Conservation (phyloP, 192 early-diverging fungal genomes). For the Podila horticola region DNA sequence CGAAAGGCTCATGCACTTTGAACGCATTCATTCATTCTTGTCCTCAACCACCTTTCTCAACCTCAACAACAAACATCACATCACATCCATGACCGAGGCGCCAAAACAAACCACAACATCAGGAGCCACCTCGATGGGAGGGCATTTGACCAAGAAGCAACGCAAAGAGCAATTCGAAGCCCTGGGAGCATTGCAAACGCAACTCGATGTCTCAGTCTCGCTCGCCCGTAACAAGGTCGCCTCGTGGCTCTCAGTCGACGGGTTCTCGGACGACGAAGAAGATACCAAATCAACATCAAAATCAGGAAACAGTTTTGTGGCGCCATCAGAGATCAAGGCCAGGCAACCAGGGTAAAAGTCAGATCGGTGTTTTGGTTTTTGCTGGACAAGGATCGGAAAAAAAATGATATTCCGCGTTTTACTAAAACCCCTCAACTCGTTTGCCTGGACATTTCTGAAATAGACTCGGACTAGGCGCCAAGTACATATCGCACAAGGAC, state of each 20-base stretch:
- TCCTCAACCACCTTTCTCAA: background rate
- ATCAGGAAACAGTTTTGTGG: slow-evolving; percentile 8
- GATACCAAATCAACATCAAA: slow-evolving; percentile 6
- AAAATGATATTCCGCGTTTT: background rate
- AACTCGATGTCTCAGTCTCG: slow-evolving; percentile 62
- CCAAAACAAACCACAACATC: background rate
- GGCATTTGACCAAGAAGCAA: slow-evolving; percentile 48
- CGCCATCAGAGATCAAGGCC: slow-evolving; percentile 15
- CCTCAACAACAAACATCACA: background rate
- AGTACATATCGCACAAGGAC: slow-evolving; percentile 61
- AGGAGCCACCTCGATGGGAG: slow-evolving; percentile 13
- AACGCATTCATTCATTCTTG: background rate
- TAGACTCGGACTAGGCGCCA: slow-evolving; percentile 64
- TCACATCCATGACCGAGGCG: slow-evolving; percentile 1
- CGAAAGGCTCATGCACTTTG: background rate
- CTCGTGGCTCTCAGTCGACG: slow-evolving; percentile 59
- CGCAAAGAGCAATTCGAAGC: slow-evolving; percentile 55
- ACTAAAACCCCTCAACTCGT: too few relatives aligned
- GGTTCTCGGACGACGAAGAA: slow-evolving; percentile 52
- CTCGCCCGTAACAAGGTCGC: slow-evolving; percentile 54
- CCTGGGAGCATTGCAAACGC: slow-evolving; percentile 57
- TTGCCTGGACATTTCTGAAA: background rate
- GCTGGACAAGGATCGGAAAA: background rate
- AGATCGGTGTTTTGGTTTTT: background rate
- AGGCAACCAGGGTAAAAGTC: slow-evolving; percentile 38